phyloP scores from a whole-genome alignment of 2,329 filamentous ascomycete genomes.

The Fusarium marasasianum region DNA sequence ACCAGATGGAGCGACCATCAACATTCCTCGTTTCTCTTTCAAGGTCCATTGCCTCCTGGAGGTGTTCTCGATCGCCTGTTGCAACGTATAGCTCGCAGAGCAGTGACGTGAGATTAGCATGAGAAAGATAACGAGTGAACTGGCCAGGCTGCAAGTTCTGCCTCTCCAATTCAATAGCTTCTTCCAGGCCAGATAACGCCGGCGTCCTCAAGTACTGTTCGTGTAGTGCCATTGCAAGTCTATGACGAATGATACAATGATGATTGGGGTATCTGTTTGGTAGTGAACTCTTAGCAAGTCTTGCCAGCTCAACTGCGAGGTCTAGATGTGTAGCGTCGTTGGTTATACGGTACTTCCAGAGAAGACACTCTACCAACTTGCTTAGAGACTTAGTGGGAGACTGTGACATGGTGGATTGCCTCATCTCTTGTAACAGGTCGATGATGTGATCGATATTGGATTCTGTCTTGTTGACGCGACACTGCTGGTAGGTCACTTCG shows the following conservation, averaged over 20 bases:
- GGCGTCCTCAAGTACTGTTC: not conserved
- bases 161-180: not conserved
- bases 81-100: not conserved
- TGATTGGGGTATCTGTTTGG: not conserved
- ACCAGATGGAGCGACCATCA: not conserved
- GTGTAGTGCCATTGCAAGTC: not conserved
- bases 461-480: fast-evolving
- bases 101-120: not conserved
- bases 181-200: fast-evolving
- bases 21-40: not conserved
- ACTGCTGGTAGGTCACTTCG: not conserved
- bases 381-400: not conserved
- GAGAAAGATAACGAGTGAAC: not conserved
- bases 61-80: fast-evolving
- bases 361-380: not conserved
- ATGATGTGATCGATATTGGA: fast-evolving
- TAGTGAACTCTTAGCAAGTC: not conserved
- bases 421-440: fast-evolving
- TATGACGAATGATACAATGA: not conserved
- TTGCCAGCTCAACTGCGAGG: not conserved
- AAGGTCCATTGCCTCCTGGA: not conserved
- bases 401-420: fast-evolving
- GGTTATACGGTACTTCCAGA: not conserved
- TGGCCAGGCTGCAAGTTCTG: not conserved
- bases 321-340: fast-evolving